Conservation (phyloP, 2,329 filamentous ascomycete genomes). For the Aspergillus puulaauensis region DNA sequence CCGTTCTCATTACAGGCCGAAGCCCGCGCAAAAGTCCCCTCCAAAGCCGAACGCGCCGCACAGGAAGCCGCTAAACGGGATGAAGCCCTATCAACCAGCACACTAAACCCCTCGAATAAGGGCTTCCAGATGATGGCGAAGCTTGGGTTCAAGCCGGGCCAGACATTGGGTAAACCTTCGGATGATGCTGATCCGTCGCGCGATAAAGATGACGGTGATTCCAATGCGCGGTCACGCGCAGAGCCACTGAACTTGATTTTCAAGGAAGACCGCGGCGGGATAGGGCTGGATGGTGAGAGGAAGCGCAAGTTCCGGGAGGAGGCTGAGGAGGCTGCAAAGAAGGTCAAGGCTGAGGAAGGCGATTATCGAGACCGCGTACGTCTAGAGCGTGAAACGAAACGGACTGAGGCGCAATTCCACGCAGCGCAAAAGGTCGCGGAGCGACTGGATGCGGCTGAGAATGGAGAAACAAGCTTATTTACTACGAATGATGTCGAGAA, state of each 20-base stretch:
- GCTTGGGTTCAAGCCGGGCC: slow-evolving; percentile 82
- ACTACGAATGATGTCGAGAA: slow-evolving; percentile 9
- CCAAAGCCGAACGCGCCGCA: slow-evolving; percentile 78
- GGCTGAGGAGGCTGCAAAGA: slow-evolving; percentile 59
- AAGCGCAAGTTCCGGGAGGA: slow-evolving; percentile 73
- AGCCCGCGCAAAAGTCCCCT: slow-evolving; percentile 63
- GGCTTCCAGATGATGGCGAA: slow-evolving; percentile 96
- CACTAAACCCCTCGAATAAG: slow-evolving; percentile 74
- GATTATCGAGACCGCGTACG: slow-evolving; percentile 74
- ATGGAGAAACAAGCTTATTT: slow-evolving; percentile 15
- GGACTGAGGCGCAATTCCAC: slow-evolving; percentile 67
- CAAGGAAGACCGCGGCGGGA: slow-evolving; percentile 78
- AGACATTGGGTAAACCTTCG: slow-evolving; percentile 65
- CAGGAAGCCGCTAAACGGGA: slow-evolving; percentile 73
- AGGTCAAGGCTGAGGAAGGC: slow-evolving; percentile 62
- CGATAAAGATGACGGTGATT: slow-evolving; percentile 4
- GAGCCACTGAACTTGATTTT: slow-evolving; percentile 76
- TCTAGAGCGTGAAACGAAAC: slow-evolving; percentile 66
- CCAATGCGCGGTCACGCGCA: slow-evolving; percentile 44
- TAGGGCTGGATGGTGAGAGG: slow-evolving; percentile 79
- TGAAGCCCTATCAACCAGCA: slow-evolving; percentile 70
- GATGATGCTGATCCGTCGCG: background rate
- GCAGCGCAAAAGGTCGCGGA: slow-evolving; percentile 84
- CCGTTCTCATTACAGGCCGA: slow-evolving; percentile 54
- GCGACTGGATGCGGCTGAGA: slow-evolving; percentile 63